phyloP scores from a whole-genome alignment of 176 grass and related monocot genomes.

The Oryza meridionalis region DNA sequence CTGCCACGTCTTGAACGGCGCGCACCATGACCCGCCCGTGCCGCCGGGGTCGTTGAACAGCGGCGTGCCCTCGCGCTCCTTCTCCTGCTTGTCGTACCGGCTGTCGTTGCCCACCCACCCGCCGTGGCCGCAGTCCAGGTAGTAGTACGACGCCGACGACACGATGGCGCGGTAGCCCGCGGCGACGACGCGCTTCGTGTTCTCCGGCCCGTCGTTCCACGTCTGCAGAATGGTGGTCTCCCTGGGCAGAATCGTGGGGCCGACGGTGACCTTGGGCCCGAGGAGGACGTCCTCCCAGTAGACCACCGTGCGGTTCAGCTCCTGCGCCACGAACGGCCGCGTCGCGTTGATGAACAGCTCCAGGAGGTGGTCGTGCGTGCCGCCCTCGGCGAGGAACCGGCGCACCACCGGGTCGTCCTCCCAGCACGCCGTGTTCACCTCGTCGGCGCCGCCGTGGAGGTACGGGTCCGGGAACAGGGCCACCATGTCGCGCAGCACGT shows the following conservation, averaged over 20 bases:
- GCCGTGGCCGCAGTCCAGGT: slow-evolving; percentile 95
- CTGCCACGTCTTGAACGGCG: slow-evolving; percentile 94
- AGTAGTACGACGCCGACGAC: slow-evolving; percentile 87
- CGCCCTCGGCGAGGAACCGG: slow-evolving; percentile 60
- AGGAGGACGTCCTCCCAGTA: slow-evolving; percentile 98
- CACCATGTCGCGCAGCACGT: slow-evolving; percentile 70
- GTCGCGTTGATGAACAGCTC: slow-evolving; percentile 85
- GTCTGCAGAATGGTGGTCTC: slow-evolving; percentile 93
- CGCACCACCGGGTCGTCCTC: slow-evolving; percentile 65
- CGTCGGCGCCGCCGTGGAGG: slow-evolving; percentile 82
- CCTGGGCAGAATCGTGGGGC: slow-evolving; percentile 51
- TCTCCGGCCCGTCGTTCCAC: slow-evolving; percentile 88
- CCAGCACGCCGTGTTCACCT: slow-evolving; percentile 96
- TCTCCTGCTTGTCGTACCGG: slow-evolving; percentile 87
- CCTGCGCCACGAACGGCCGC: slow-evolving; percentile 59
- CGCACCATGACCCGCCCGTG: slow-evolving; percentile 91
- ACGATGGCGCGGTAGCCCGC: slow-evolving; percentile 87
- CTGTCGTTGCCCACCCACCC: slow-evolving; percentile 93
- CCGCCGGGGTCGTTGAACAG: slow-evolving; percentile 90
- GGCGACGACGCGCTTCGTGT: slow-evolving; percentile 83
- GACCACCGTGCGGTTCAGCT: slow-evolving; percentile 85
- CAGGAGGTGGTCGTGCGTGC: slow-evolving; percentile 70
- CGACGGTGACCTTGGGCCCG: slow-evolving; percentile 59
- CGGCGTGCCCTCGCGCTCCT: slow-evolving; percentile 56
- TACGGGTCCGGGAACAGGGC: slow-evolving; percentile 70